Conservation (phyloP, 495 filamentous ascomycete species). For the Penicillium chermesinum region DNA sequence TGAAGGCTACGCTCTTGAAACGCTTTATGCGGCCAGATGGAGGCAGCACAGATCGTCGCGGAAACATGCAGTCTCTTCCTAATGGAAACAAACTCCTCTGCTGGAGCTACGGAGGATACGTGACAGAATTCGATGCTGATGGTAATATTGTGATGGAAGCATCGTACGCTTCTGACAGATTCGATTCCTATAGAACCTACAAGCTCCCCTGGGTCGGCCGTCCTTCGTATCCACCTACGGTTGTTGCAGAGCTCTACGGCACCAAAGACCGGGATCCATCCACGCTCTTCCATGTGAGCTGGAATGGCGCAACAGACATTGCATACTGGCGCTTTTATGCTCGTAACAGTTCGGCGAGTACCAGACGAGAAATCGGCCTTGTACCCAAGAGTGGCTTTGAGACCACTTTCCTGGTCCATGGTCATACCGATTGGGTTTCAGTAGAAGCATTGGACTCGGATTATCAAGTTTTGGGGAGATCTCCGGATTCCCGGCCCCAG, state of each 20-base stretch:
- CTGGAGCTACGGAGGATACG: slow-evolving; percentile 48
- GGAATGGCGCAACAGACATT: slow-evolving; percentile 44
- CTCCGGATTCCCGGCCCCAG: slow-evolving; percentile 10
- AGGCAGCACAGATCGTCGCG: slow-evolving; percentile 46
- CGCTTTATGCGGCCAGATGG: slow-evolving; percentile 38
- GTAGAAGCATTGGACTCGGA: slow-evolving; percentile 40
- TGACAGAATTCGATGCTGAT: slow-evolving; percentile 45
- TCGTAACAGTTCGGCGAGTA: slow-evolving; percentile 12
- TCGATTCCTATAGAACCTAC: slow-evolving; percentile 28
- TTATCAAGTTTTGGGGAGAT: slow-evolving; percentile 11
- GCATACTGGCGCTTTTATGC: slow-evolving; percentile 33
- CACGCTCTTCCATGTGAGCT: slow-evolving; percentile 35
- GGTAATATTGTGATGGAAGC: slow-evolving; percentile 44
- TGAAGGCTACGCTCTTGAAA: slow-evolving; percentile 35
- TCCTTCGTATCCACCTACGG: slow-evolving; percentile 17
- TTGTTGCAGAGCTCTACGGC: slow-evolving; percentile 24
- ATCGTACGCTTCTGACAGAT: slow-evolving; percentile 18
- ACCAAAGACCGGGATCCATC: slow-evolving; percentile 16
- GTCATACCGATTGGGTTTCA: slow-evolving; percentile 34
- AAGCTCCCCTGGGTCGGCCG: slow-evolving; percentile 31
- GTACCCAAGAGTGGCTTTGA: slow-evolving; percentile 23
- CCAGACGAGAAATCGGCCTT: slow-evolving; percentile 15
- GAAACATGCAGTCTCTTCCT: slow-evolving; percentile 50
- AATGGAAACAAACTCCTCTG: slow-evolving; percentile 47
- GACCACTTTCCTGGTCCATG: slow-evolving; percentile 23